Evolutionary conservation across 1,139 yeast genomes (phyloP).

Genomic region (Hansenula lynferdii): DNA sequence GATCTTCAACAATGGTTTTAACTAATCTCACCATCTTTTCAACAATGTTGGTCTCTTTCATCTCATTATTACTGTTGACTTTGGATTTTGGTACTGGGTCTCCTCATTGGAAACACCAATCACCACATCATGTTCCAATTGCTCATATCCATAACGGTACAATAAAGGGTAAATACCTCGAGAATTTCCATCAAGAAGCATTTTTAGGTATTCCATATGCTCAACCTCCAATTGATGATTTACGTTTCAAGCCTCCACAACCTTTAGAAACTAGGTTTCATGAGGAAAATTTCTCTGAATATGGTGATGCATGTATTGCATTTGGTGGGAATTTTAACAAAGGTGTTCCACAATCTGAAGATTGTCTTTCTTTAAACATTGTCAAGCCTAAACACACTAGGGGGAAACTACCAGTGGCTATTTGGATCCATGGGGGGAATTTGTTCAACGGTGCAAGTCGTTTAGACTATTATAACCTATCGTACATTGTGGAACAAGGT

Average conservation of each 20-base stretch:
- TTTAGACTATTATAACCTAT: slow-evolving; percentile 23
- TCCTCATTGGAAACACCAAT: too few species aligned
- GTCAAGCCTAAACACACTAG: slow-evolving; percentile 56
- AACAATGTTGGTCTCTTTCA: too few species aligned
- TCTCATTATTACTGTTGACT: too few species aligned
- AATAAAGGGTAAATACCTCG: neutral
- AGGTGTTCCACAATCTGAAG: neutral
- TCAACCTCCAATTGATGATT: slow-evolving; percentile 14
- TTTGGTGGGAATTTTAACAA: neutral
- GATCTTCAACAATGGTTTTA: too few species aligned
- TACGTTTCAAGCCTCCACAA: slow-evolving; percentile 14
- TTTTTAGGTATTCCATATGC: slow-evolving; percentile 20
- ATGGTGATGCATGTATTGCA: slow-evolving; percentile 7
- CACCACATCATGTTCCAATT: too few species aligned
- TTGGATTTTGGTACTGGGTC: too few species aligned
- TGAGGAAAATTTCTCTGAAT: neutral
- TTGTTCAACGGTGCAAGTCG: slow-evolving; percentile 28
- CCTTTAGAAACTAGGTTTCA: slow-evolving; percentile 4
- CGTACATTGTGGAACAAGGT: slow-evolving; percentile 21
- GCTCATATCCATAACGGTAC: neutral
- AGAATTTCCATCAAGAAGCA: slow-evolving; percentile 5
- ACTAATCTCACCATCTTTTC: too few species aligned
- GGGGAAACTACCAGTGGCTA: slow-evolving; percentile 25
- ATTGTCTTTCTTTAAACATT: slow-evolving; percentile 55
- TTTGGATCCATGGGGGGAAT: slow-evolving; percentile 36